phyloP scores from a whole-genome alignment of 257 asterid species.

The Verbascum thapsus region DNA sequence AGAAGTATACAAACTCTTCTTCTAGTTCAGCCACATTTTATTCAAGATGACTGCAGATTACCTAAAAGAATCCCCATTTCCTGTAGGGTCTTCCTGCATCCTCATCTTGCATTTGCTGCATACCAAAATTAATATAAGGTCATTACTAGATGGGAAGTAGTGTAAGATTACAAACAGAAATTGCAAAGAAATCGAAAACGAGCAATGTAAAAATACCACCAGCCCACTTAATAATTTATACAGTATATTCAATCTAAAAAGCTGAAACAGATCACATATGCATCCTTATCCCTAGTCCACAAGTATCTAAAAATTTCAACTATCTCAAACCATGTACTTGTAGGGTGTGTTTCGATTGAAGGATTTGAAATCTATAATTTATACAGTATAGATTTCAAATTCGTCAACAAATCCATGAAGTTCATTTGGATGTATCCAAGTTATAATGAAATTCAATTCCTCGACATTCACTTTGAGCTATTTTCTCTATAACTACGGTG shows the following conservation, averaged over 20 bases:
- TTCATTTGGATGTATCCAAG: too few species aligned
- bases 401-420: too few species aligned
- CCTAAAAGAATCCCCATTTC: conserved; percentile 46
- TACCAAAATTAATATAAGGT: conserved; percentile 30
- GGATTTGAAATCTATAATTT: too few species aligned
- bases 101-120: conserved; percentile 95
- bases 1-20: conserved; percentile 20
- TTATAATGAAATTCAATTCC: too few species aligned
- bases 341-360: too few species aligned
- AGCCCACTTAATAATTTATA: not conserved
- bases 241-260: not conserved
- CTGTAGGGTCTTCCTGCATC: conserved; percentile 85
- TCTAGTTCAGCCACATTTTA: conserved; percentile 42
- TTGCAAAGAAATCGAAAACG: not conserved
- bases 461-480: too few species aligned
- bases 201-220: not conserved
- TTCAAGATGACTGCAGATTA: conserved; percentile 17
- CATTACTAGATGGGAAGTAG: conserved; percentile 3
- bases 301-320: too few species aligned
- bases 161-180: not conserved
- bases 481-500: too few species aligned
- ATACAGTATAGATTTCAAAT: too few species aligned
- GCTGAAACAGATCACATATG: too few species aligned
- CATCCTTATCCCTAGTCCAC: too few species aligned
- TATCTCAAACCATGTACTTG: too few species aligned